phyloP scores from a whole-genome alignment of 805 yeast genomes.

The Komagataella phaffii region DNA sequence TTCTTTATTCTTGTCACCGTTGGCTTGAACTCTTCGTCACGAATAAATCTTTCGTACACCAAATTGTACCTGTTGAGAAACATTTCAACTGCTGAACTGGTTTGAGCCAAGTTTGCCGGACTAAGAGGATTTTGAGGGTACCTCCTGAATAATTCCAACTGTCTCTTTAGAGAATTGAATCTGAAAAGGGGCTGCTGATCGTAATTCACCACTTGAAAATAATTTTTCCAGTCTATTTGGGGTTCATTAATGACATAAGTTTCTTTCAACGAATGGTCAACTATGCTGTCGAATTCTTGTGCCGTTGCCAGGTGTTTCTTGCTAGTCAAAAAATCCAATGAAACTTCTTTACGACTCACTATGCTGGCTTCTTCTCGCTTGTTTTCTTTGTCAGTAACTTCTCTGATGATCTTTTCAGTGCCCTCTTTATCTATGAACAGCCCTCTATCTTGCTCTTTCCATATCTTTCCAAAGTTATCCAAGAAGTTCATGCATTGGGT shows the following conservation, averaged over 20 bases:
- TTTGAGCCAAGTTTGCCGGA: slow-evolving; percentile 11
- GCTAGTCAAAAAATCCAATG: neutral
- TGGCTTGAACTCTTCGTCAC: slow-evolving; percentile 63
- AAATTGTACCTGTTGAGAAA: slow-evolving; percentile 46
- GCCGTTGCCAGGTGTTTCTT: neutral
- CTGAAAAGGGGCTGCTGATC: slow-evolving; percentile 48
- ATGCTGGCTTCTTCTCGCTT: neutral
- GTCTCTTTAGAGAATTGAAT: slow-evolving; percentile 51
- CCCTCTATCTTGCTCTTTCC: slow-evolving; percentile 89
- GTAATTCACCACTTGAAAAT: slow-evolving; percentile 53
- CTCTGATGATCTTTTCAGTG: slow-evolving; percentile 38
- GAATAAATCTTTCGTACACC: slow-evolving; percentile 52
- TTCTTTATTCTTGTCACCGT: slow-evolving; percentile 67
- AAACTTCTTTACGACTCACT: slow-evolving; percentile 6
- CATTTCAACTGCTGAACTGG: slow-evolving; percentile 21
- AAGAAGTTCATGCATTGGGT: slow-evolving; percentile 45
- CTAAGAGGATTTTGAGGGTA: neutral
- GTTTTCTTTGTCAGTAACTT: slow-evolving; percentile 5
- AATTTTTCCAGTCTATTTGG: slow-evolving; percentile 54
- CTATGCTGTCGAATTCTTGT: neutral
- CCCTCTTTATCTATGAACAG: slow-evolving; percentile 72
- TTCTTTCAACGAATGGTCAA: neutral
- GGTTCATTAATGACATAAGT: neutral
- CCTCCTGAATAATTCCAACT: slow-evolving; percentile 28
- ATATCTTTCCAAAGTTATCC: slow-evolving; percentile 65